phyloP scores from a whole-genome alignment of 352 stramenopile genomes.

The Thraustochytrium striatum region DNA sequence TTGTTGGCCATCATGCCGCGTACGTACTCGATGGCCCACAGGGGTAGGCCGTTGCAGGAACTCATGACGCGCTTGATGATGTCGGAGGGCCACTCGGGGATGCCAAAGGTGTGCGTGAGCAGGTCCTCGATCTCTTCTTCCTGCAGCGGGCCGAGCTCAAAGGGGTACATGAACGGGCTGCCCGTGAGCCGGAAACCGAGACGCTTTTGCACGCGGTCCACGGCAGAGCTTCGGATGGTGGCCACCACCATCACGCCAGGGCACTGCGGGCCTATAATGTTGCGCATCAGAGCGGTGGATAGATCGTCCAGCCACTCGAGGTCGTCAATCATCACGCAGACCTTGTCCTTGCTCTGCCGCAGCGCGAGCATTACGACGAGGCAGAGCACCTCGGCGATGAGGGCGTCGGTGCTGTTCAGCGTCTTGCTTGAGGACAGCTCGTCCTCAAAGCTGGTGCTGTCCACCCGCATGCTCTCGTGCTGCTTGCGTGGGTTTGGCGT shows the following conservation, averaged over 20 bases:
- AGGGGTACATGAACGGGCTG: constrained; percentile 33
- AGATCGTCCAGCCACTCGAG: constrained; percentile 38
- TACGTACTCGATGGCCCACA: constrained; percentile 45
- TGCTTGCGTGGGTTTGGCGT: neutral
- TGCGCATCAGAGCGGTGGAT: neutral
- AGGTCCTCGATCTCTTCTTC: constrained; percentile 23
- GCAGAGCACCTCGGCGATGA: constrained; percentile 23
- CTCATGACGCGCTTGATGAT: constrained; percentile 41
- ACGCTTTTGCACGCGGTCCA: constrained; percentile 29
- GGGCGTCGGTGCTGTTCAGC: constrained; percentile 15
- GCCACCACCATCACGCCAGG: constrained; percentile 22
- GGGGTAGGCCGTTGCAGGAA: constrained; percentile 13
- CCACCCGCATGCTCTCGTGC: constrained; percentile 7
- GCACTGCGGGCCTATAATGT: constrained; percentile 35
- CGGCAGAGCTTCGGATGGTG: constrained; percentile 10
- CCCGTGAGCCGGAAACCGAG: neutral
- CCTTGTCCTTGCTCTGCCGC: constrained; percentile 23
- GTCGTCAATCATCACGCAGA: constrained; percentile 32
- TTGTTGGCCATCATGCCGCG: constrained; percentile 47
- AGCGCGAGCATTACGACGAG: constrained; percentile 39
- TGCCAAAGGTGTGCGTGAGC: constrained; percentile 32
- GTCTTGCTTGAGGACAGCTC: constrained; percentile 32
- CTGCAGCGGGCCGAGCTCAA: neutral
- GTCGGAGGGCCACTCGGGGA: neutral
- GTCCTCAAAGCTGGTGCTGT: neutral